phyloP scores from a whole-genome alignment of 805 yeast genomes.

The Helenozyma baotianmanensis region DNA sequence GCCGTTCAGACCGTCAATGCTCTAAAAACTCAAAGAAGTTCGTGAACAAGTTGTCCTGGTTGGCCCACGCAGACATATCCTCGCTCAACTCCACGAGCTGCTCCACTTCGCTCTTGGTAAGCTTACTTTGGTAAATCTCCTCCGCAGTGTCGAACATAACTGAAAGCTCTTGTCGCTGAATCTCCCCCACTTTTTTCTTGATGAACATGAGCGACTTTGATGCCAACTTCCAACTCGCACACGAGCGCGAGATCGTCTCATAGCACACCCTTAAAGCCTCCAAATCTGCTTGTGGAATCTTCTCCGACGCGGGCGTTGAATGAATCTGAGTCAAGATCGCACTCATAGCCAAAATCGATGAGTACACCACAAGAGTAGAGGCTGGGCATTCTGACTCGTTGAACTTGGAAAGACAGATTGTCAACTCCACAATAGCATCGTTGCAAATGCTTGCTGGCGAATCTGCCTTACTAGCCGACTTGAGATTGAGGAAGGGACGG shows the following conservation, averaged over 20 bases:
- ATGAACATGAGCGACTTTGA: conserved; percentile 12
- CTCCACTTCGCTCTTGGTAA: conserved; percentile 6
- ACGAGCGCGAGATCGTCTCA: conserved; percentile 10
- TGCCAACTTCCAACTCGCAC: conserved; percentile 15
- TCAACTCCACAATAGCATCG: conserved; percentile 12
- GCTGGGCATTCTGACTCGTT: conserved; percentile 7
- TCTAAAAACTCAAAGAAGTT: conserved; percentile 14
- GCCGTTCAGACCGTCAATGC: too few relatives aligned
- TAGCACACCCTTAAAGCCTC: conserved; percentile 9
- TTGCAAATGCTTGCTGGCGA: conserved; percentile 8
- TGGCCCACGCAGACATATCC: conserved; percentile 6
- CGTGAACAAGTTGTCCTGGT: conserved; percentile 13
- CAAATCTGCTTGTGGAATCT: conserved; percentile 1
- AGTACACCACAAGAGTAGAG: conserved; percentile 12
- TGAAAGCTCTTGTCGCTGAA: conserved; percentile 5
- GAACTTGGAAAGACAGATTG: conserved; percentile 9
- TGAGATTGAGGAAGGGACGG: conserved; percentile 10
- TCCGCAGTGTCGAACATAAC: conserved; percentile 7
- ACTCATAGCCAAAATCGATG: conserved; percentile 14
- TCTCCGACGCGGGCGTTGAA: not conserved
- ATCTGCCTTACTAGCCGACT: conserved; percentile 2
- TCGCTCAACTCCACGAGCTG: conserved; percentile 5
- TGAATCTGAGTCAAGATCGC: conserved; percentile 8
- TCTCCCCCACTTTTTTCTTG: conserved; percentile 7
- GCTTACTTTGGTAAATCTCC: conserved; percentile 1